Evolutionary conservation across 345 rosid species (phyloP), one percentile per base, ranked within the genome.

Genomic region (Gossypium australe): DNA sequence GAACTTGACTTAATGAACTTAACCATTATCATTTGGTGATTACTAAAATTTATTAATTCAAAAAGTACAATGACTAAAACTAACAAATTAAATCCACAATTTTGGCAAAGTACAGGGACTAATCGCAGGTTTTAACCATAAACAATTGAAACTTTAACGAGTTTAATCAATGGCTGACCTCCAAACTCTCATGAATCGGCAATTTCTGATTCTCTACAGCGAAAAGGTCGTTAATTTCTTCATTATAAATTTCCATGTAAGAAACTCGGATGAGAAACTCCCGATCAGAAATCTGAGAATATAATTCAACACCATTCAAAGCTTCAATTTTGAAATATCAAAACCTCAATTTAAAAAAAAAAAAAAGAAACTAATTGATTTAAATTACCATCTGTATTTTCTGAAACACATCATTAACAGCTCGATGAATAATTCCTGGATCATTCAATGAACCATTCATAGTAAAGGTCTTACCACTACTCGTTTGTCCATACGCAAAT

Each of bases 401-500:
- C 27, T 88, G 80, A 78, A 93, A 95, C 3, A 89, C 82, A 87
- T 93, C 93, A 76, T 79, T 81, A 17, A 93, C 94, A 0, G 96
- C 93, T 25, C 88, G 89, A 57, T 81, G 91, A 76, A 93, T 93
- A 67, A 95, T 83, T 47, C 97, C 97, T 0, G 90, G 97, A 74
- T 95, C 95, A 16, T 77, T 57, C 9, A 87, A 81, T 6, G 99
- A 87, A 71, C 99, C 99, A 38, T 92, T 95, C 97, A 95, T 95
- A 2, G 99, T 95, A 75, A 89, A 95, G 18, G 99, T 93, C 79
- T 95, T 95, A 22, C 99, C 99, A 79, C 99, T 95, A 84, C 97
- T 95, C 13, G 99, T 95, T 81, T 93, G 99, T 67, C 99, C 99
- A 78, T 95, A 93, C 16, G 97, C 99, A 90, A 95, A 95, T 38